phyloP scores from a whole-genome alignment of 2,329 filamentous ascomycete genomes.

The Basipetospora chlamydospora region DNA sequence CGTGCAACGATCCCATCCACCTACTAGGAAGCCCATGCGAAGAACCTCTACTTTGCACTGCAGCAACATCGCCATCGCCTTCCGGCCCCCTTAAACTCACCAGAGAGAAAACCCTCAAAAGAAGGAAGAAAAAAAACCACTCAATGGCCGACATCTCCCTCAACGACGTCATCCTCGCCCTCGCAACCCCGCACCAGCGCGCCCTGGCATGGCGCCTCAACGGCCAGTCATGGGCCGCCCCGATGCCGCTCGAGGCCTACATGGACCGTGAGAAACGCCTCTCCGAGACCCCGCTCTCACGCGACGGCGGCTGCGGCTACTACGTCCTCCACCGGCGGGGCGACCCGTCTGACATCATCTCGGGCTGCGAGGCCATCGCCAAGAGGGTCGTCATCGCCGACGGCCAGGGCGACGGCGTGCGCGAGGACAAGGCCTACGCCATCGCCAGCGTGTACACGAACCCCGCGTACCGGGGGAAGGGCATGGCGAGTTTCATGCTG shows the following conservation, averaged over 20 bases:
- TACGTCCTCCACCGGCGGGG: conserved; percentile 5
- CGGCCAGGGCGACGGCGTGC: conserved; percentile 10
- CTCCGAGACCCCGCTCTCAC: conserved; percentile 13
- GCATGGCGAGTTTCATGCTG: conserved; percentile 22
- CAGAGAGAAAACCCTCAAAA: no score
- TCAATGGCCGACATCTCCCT: no score
- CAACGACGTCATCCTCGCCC: conserved; percentile 13
- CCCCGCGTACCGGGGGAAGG: conserved; percentile 16
- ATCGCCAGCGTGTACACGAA: conserved; percentile 22
- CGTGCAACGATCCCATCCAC: no score
- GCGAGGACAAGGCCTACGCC: conserved; percentile 15
- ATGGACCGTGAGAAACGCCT: conserved; percentile 15
- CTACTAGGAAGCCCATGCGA: no score
- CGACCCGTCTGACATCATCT: conserved; percentile 2
- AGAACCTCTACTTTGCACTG: no score
- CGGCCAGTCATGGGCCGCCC: conserved; percentile 15
- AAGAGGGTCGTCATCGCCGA: conserved; percentile 3
- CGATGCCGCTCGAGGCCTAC: conserved; percentile 15
- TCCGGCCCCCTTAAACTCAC: no score
- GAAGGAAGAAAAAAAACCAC: no score
- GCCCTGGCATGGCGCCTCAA: conserved; percentile 17
- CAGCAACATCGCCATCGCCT: no score
- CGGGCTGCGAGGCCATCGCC: conserved; percentile 1
- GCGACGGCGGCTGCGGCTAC: conserved; percentile 11
- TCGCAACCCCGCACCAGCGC: conserved; percentile 16